Evolutionary conservation across 139 green algal species (phyloP).

Genomic region (Micractinium sp.): DNA sequence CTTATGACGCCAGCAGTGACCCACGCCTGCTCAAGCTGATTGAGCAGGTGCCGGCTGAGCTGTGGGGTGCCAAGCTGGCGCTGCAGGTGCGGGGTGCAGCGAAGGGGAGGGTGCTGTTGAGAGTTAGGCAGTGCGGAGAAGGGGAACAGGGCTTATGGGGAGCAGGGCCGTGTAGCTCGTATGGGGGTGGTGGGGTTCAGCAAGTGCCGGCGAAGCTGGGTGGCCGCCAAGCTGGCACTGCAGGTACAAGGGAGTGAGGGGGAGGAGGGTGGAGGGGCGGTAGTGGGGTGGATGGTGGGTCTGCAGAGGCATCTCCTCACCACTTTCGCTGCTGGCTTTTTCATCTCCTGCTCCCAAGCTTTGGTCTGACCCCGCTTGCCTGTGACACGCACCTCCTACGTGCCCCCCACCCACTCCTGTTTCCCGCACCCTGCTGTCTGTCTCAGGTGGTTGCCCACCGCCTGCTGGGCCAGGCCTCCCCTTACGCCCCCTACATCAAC

Average conservation of each 20-base stretch:
- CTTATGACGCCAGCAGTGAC: constrained; percentile 62
- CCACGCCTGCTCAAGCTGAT: constrained; percentile 67
- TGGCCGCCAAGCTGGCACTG: constrained; percentile 66
- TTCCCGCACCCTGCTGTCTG: no score
- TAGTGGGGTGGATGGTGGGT: no score
- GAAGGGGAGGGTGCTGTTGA: neutral
- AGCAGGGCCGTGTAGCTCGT: no score
- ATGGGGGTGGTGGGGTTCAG: constrained; percentile 57
- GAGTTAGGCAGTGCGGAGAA: no score
- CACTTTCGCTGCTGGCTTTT: neutral
- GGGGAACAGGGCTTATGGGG: no score
- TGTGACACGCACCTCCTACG: no score
- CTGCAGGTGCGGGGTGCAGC: constrained; percentile 36
- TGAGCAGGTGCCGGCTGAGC: constrained; percentile 69
- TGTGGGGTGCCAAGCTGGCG: constrained; percentile 76
- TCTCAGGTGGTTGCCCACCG: constrained; percentile 64
- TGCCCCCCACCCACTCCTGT: no score
- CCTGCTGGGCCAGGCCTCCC: constrained; percentile 48
- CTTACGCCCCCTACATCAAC: constrained; percentile 70
- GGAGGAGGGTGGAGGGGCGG: neutral
- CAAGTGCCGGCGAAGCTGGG: constrained; percentile 79
- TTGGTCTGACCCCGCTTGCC: no score
- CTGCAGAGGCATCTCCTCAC: no score
- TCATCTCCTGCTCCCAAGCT: neutral
- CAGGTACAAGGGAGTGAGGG: constrained; percentile 9